Percentiles rank a stretch among this genome's conserved stretches.
Conservation (phyloP, 345 rosid genomes). For the Populus alba region DNA sequence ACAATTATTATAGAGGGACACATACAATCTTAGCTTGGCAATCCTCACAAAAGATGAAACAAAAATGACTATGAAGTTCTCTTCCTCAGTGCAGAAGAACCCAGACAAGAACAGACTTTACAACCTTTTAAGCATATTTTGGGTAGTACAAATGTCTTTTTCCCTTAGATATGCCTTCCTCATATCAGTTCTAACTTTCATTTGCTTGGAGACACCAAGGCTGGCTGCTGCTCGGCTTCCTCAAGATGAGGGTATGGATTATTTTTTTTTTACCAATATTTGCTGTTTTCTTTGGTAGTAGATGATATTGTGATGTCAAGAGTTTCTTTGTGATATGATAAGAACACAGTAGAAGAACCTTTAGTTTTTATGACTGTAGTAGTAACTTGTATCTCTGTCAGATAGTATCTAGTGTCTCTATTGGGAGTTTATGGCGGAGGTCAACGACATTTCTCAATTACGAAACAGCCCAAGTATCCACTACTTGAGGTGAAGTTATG, state of each 20-base stretch:
- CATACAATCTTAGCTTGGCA: neutral
- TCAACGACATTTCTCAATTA: neutral
- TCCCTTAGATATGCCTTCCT: neutral
- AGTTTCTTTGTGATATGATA: neutral
- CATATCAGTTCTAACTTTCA: conserved; percentile 12
- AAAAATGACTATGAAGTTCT: neutral
- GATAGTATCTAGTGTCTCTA: neutral
- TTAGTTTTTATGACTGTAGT: neutral
- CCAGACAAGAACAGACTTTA: neutral
- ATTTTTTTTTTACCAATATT: neutral
- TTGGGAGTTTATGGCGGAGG: neutral
- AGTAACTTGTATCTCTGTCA: neutral
- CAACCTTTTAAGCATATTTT: neutral
- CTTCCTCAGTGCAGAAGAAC: neutral
- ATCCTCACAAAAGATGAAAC: neutral
- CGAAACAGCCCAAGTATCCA: neutral
- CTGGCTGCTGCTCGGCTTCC: conserved; percentile 31
- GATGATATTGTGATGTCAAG: neutral
- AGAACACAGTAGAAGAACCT: neutral
- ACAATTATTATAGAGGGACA: neutral
- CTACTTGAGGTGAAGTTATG: neutral
- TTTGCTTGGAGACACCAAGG: conserved; percentile 12
- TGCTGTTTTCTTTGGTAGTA: neutral
- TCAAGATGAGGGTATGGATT: conserved; percentile 38
- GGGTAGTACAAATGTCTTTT: neutral